Evolutionary conservation across 2,329 filamentous ascomycete species (phyloP), one percentile per base, ranked within the genome.

Genomic region (Nothophaeocryptopus gaeumannii): DNA sequence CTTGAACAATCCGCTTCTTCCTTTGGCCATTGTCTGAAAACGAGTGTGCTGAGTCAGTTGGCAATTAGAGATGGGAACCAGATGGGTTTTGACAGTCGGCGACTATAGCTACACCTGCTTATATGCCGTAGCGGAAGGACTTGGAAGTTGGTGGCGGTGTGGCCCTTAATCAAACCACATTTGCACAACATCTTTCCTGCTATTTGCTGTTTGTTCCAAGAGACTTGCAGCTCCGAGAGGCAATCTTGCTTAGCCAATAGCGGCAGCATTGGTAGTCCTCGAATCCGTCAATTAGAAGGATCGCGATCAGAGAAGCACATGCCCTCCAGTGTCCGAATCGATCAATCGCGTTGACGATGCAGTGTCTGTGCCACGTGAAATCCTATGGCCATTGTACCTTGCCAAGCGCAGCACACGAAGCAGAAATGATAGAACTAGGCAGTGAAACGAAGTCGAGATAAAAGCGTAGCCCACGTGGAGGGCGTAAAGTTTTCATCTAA

Each of bases 1-100:
- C 20, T 51, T 51, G 41, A 36, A 37, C 10, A 45, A 30, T 3
- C 30, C 37, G 12, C 48, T 41, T 13, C 35, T 44, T 12, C 48
- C 48, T 14, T 34, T 33, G 5, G 34, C 48, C 48, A 51, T 51
- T 15, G 40, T 40, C 36, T 12, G 8, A 13, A 20, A 20, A 12
- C 14, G 12, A 38, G 8, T 8, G 14, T 38, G 15, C 14, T 40
- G 12, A 16, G 30, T 13, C 12, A 10, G 20, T 16, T n/a, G 30
- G 15, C 13, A 11, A 40, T 11, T 14, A 20, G 11, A 11, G 38
- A 40, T 29, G 38, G 20, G 13, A n/a, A 20, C 30, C 38, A 26
- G 20, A 7, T 26, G 20, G 20, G 20, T 26, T 26, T 26, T 26
- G 20, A 26, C 20, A 26, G 7, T 26, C 20, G 20, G 7, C 20